A percentile compares a stretch with the other conserved stretches of the same genome.
These are phyloP conservation scores for Eimeria sp. DNA, from an alignment of 169 alveolate genomes.

Conservation along the genomic window DNA sequence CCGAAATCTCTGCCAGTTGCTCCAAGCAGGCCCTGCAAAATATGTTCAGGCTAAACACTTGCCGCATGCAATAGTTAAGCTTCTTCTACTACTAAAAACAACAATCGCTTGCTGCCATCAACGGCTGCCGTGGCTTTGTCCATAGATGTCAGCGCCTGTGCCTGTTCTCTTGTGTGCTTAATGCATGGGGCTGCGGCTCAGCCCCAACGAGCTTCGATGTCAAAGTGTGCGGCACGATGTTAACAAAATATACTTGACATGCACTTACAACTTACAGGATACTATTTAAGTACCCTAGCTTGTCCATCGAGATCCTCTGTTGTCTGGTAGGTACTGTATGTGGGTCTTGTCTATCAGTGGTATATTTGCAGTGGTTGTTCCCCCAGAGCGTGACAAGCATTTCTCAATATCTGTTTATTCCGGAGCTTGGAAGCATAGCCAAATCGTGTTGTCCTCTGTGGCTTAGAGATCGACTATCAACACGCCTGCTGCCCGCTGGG, in stretches of 20 bases:
- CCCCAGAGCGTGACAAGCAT: background rate
- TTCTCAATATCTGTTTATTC: background rate
- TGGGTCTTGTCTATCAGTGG: background rate
- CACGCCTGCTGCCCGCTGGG: background rate
- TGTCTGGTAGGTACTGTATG: background rate
- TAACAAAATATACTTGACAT: background rate
- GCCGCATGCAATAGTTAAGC: background rate
- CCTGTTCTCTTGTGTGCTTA: constrained; percentile 13
- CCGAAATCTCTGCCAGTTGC: background rate
- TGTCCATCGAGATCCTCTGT: background rate
- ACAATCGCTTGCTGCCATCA: background rate
- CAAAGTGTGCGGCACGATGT: background rate
- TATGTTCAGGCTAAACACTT: background rate
- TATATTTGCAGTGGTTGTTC: background rate
- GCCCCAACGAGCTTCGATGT: constrained; percentile 39
- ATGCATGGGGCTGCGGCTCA: constrained; percentile 46
- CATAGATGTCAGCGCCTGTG: constrained; percentile 12
- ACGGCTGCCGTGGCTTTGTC: background rate
- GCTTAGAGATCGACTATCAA: no score
- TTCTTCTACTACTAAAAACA: background rate
- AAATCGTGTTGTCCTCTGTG: background rate
- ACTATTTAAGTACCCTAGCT: background rate
- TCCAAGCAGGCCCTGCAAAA: background rate
- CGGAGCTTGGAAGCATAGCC: background rate
- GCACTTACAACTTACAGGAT: background rate